phyloP scores from a whole-genome alignment of 192 early-diverging fungal genomes.

The Coemansia sp. region DNA sequence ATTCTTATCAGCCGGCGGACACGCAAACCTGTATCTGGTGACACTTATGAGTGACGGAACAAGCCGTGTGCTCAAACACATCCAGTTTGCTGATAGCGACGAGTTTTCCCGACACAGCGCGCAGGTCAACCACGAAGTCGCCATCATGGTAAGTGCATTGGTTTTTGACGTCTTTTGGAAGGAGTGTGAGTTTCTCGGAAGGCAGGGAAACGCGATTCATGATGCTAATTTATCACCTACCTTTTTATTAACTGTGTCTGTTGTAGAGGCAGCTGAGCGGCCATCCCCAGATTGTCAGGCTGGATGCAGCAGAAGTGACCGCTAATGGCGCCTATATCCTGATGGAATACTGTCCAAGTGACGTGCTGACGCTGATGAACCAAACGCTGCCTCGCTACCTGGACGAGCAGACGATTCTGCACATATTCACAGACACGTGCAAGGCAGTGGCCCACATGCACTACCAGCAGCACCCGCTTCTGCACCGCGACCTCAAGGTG shows the following conservation, averaged over 20 bases:
- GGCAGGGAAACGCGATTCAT: neutral
- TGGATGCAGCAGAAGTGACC: constrained; percentile 69
- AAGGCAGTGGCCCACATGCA: constrained; percentile 92
- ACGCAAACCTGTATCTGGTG: constrained; percentile 89
- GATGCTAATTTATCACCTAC: neutral
- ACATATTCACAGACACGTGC: constrained; percentile 84
- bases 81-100: constrained; percentile 52
- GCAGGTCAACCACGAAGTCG: constrained; percentile 71
- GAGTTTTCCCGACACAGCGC: constrained; percentile 66
- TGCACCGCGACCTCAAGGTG: constrained; percentile 86
- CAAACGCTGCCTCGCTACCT: constrained; percentile 69
- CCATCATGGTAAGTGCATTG: constrained; percentile 59
- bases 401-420: constrained; percentile 81
- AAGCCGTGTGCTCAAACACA: constrained; percentile 78
- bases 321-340: constrained; percentile 77
- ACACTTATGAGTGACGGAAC: constrained; percentile 55
- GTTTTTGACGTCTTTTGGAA: neutral
- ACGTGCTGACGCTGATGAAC: constrained; percentile 76
- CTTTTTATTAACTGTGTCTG: neutral
- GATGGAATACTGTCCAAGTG: constrained; percentile 91
- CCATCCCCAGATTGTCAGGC: constrained; percentile 81
- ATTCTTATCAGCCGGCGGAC: constrained; percentile 62
- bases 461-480: constrained; percentile 73
- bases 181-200: neutral
- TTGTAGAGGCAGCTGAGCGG: constrained; percentile 63